phyloP scores from a whole-genome alignment of 257 asterid species.

The Craterostigma plantagineum region DNA sequence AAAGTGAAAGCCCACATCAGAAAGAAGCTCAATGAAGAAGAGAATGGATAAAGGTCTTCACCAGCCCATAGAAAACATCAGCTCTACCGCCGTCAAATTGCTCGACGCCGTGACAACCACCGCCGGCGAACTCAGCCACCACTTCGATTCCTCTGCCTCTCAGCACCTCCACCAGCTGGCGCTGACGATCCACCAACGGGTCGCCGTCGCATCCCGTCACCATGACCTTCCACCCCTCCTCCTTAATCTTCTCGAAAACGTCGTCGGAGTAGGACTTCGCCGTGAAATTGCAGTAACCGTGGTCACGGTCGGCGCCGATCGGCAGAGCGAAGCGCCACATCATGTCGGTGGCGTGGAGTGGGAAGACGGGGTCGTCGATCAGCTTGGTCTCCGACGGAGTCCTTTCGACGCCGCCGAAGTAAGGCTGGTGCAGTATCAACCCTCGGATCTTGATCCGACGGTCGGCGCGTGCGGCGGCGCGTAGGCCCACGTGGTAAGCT shows the following conservation, averaged over 20 bases:
- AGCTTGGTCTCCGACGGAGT: constrained; percentile 23
- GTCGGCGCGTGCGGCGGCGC: constrained; percentile 4
- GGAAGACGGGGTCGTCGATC: constrained; percentile 10
- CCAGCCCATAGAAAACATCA: not conserved
- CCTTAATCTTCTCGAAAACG: constrained; percentile 10
- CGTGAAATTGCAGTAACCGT: constrained; percentile 16
- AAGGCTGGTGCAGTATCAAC: constrained; percentile 31
- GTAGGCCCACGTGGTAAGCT: constrained; percentile 21
- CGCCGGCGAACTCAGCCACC: constrained; percentile 12
- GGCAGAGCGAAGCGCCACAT: constrained; percentile 33
- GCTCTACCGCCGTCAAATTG: constrained; percentile 7
- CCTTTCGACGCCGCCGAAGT: constrained; percentile 32
- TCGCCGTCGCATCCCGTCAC: constrained; percentile 24
- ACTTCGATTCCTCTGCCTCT: constrained; percentile 18
- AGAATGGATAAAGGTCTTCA: constrained; percentile 11
- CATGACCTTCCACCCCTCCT: constrained; percentile 17
- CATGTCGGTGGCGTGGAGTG: constrained; percentile 10
- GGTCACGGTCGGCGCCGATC: constrained; percentile 24
- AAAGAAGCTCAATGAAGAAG: too few species aligned
- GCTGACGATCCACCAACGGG: constrained; percentile 25
- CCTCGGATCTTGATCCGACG: constrained; percentile 30
- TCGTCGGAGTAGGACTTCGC: constrained; percentile 1
- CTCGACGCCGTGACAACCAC: constrained; percentile 27
- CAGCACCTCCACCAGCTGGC: constrained; percentile 13
- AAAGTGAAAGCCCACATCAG: too few species aligned